Conservation (phyloP, 768 basidiomycete genomes). For the Podaxis sp. region DNA sequence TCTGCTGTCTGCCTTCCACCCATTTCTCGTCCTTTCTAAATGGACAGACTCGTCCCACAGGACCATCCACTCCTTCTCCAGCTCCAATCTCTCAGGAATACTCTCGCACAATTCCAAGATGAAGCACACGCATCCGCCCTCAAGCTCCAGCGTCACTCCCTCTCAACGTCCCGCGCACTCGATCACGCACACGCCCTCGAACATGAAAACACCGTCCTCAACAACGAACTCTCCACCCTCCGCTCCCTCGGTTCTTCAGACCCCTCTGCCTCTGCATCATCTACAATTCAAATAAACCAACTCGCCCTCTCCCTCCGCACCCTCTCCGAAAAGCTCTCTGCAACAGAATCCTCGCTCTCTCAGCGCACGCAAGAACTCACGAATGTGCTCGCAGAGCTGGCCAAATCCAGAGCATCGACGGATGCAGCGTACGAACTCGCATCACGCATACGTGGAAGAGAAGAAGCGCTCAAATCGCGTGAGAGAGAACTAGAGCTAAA, state of each 20-base stretch:
- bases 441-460: conserved; percentile 49
- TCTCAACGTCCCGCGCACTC: conserved; percentile 49
- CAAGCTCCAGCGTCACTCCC: conserved; percentile 62
- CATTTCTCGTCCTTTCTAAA: too few relatives aligned
- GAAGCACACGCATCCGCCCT: conserved; percentile 67
- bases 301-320: conserved; percentile 69
- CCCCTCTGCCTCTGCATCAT: conserved; percentile 25
- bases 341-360: conserved; percentile 57
- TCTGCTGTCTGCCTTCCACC: too few relatives aligned
- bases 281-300: conserved; percentile 40
- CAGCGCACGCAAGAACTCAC: conserved; percentile 49
- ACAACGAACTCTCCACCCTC: conserved; percentile 56
- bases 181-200: conserved; percentile 51
- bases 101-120: conserved; percentile 25
- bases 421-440: conserved; percentile 59
- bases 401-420: conserved; percentile 38
- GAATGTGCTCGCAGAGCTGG: conserved; percentile 40
- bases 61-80: conserved; percentile 13
- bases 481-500: conserved; percentile 49
- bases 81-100: neutral
- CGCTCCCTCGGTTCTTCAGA: conserved; percentile 40
- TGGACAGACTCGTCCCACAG: too few relatives aligned
- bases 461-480: conserved; percentile 51
- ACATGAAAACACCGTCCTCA: conserved; percentile 56
- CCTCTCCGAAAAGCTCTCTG: conserved; percentile 64